phyloP scores from a whole-genome alignment of 164 flowering plant species.

The grape (Vitis vinifera) region ASM3070453v1 NC_081815.1:4201001-4201500 shows the following conservation, averaged over 20 bases:
- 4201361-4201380: slow-evolving; percentile 69
- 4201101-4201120: too few species aligned
- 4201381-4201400: slow-evolving; percentile 61
- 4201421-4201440: slow-evolving; percentile 59
- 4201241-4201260: slow-evolving; percentile 3
- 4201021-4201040: neutral
- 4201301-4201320: slow-evolving; percentile 59
- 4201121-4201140: slow-evolving; percentile 6
- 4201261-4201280: slow-evolving; percentile 18
- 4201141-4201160: slow-evolving; percentile 1
- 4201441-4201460: slow-evolving; percentile 78
- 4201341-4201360: slow-evolving; percentile 55
- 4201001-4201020: too few species aligned
- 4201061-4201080: slow-evolving; percentile 7
- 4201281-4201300: slow-evolving; percentile 23
- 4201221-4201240: slow-evolving; percentile 17
- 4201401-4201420: slow-evolving; percentile 39
- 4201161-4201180: neutral
- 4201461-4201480: slow-evolving; percentile 68
- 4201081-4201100: too few species aligned
- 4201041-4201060: neutral
- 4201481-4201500: slow-evolving; percentile 36
- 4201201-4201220: neutral
- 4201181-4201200: neutral
- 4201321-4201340: slow-evolving; percentile 65